Base-by-base conservation (phyloP, 768 basidiomycete species). In the Podaxis rugospora region DNA sequence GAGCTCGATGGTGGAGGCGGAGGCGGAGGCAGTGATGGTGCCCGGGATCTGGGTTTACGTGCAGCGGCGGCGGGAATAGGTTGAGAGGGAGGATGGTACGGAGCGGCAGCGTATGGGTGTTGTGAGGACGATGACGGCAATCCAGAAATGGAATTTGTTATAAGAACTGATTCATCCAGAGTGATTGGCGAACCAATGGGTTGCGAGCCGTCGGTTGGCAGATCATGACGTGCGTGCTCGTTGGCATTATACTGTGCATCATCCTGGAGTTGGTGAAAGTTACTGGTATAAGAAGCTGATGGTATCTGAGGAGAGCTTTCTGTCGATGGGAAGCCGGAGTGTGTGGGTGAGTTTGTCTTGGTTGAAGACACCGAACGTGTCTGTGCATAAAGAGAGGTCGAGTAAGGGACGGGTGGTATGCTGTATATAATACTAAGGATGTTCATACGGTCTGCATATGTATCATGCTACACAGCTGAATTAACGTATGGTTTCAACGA, bases 381-480 rank as follows among this genome's bases (percentile, higher is more conserved):
- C 37, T 71, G 52, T 37, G 72, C 71, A 71, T 83, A 83, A 53
- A 80, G 67, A 5, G 83, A 79, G 27, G 84, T 81, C 10, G 89
- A 80, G 68, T 89, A 84, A 21, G 88, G 88, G 47, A 85, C 82
- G 47, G 89, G 82, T 25, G 90, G 90, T 71, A 94, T 92, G 71
- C 86, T 89, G 77, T 94, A 94, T 64, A 93, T 93, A 65, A 92
- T 81, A 67, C 90, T 91, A 58, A 96, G 82, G 69, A 95, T 94
- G 68, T 91, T 90, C 89, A 96, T 93, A 55, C 94, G 85, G 73
- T 96, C 92, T 61, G 91, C 92, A 72, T 96, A 96, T 7, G 94
- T 95, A 73, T 96, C 94, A 70, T 95, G 94, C 93, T 95, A 71
- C 59, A 55, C 42, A 47, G 49, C 21, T 25, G 21, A 44, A 37